Evolutionary conservation across 805 yeast genomes (phyloP).

Genomic region (Huiozyma naganishii): DNA sequence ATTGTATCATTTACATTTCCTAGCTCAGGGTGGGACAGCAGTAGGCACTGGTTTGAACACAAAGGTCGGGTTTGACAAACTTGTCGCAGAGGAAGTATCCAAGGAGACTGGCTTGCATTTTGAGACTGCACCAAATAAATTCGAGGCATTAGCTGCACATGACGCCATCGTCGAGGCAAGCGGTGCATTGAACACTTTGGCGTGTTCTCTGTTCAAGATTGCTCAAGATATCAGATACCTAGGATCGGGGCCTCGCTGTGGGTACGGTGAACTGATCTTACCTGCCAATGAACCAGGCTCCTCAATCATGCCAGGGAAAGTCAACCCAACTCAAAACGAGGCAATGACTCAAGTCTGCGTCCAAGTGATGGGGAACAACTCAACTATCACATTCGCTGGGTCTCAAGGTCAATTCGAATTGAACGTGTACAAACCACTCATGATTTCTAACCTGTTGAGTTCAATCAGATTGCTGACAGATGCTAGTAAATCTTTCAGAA

Average conservation of each 20-base stretch:
- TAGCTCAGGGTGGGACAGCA: conserved; percentile 99
- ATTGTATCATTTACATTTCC: conserved; percentile 62
- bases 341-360: conserved; percentile 97
- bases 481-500: conserved; percentile 80
- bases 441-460: conserved; percentile 82
- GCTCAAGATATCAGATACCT: conserved; percentile 97
- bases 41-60: conserved; percentile 98
- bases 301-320: conserved; percentile 99
- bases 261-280: conserved; percentile 88
- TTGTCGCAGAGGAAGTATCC: conserved; percentile 78
- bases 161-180: conserved; percentile 97
- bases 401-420: conserved; percentile 98
- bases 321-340: conserved; percentile 98
- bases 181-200: conserved; percentile 93
- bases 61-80: conserved; percentile 75
- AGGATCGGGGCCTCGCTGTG: conserved; percentile 99
- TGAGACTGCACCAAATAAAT: conserved; percentile 95
- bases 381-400: conserved; percentile 93
- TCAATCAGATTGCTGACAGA: conserved; percentile 86
- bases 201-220: conserved; percentile 86
- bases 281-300: conserved; percentile 99
- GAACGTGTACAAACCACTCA: conserved; percentile 94
- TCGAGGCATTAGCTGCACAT: conserved; percentile 97
- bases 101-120: conserved; percentile 81
- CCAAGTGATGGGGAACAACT: conserved; percentile 94